Conservation (phyloP, 1,139 yeast species). For the Taiozyma sp. region DNA sequence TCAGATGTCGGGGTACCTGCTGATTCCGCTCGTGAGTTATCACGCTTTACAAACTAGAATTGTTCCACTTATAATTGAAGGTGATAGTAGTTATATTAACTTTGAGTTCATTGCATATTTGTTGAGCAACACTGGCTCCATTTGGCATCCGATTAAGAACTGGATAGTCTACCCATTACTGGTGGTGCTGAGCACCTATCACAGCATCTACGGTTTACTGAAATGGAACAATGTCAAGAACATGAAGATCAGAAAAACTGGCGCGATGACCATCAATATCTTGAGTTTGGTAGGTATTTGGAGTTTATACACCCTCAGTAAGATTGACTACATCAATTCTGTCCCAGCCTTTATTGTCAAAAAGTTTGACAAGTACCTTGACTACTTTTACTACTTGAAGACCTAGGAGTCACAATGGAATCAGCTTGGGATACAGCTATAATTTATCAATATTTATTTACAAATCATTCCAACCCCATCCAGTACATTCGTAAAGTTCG, state of each 20-base stretch:
- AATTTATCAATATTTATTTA: too few species aligned
- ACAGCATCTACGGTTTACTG: slow-evolving; percentile 35
- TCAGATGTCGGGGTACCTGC: slow-evolving; percentile 53
- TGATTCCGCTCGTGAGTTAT: slow-evolving; percentile 38
- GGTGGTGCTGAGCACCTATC: slow-evolving; percentile 31
- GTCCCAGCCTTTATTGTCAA: slow-evolving; percentile 14
- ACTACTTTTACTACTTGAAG: slow-evolving; percentile 9
- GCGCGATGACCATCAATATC: slow-evolving; percentile 17
- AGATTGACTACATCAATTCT: slow-evolving; percentile 4
- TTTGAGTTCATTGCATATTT: slow-evolving; percentile 49
- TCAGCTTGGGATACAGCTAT: not conserved
- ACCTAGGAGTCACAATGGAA: not conserved
- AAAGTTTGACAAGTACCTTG: slow-evolving; percentile 16
- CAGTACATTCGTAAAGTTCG: not conserved
- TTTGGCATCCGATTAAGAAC: slow-evolving; percentile 19
- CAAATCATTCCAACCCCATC: not conserved
- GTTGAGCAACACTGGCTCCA: slow-evolving; percentile 24
- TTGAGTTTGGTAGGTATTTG: slow-evolving; percentile 14
- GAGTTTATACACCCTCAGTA: slow-evolving; percentile 11
- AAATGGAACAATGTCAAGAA: slow-evolving; percentile 27
- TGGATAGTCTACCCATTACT: slow-evolving; percentile 26
- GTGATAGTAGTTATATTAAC: slow-evolving; percentile 56
- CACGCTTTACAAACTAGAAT: slow-evolving; percentile 47
- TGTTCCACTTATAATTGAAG: slow-evolving; percentile 49
- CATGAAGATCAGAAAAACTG: slow-evolving; percentile 15